Evolutionary conservation across 2,329 filamentous ascomycete genomes (phyloP).

Genomic region (Paracoccidioides brasiliensis): DNA sequence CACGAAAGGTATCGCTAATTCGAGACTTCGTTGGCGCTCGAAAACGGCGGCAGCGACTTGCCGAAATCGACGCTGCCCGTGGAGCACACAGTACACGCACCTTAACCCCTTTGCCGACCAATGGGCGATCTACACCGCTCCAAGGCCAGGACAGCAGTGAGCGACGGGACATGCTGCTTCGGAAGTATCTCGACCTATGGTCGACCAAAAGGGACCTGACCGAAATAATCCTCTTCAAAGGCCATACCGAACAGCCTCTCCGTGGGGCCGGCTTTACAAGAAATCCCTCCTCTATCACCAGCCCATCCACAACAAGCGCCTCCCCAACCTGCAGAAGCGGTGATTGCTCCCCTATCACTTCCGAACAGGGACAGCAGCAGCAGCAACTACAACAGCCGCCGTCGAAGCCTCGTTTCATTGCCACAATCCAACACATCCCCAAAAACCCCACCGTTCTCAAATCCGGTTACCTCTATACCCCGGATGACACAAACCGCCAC

Average conservation of each 20-base stretch:
- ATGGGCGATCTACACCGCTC: slow-evolving; percentile 18
- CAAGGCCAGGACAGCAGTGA: slow-evolving; percentile 25
- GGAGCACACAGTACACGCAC: slow-evolving; percentile 30
- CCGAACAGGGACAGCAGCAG: slow-evolving; percentile 1
- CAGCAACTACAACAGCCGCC: slow-evolving; percentile 19
- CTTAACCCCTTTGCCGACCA: slow-evolving; percentile 23
- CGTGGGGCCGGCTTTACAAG: slow-evolving; percentile 23
- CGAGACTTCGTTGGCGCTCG: slow-evolving; percentile 67
- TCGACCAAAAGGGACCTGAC: slow-evolving; percentile 29
- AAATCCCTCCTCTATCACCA: slow-evolving; percentile 10
- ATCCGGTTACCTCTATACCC: slow-evolving; percentile 75
- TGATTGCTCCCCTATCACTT: slow-evolving; percentile 2
- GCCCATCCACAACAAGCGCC: slow-evolving; percentile 18
- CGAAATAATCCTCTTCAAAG: slow-evolving; percentile 32
- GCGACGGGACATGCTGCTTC: slow-evolving; percentile 26
- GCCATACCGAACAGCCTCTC: slow-evolving; percentile 32
- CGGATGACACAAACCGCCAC: slow-evolving; percentile 59
- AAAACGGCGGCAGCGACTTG: slow-evolving; percentile 58
- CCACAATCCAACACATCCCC: slow-evolving; percentile 61
- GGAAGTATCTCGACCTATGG: slow-evolving; percentile 31
- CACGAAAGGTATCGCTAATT: slow-evolving; percentile 81
- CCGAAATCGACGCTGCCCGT: slow-evolving; percentile 60
- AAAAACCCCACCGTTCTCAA: slow-evolving; percentile 76
- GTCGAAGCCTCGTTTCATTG: slow-evolving; percentile 52
- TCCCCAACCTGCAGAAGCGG: slow-evolving; percentile 8